Base-by-base conservation (phyloP, 768 basidiomycete genomes). In the Lactarius sanguifluus region DNA sequence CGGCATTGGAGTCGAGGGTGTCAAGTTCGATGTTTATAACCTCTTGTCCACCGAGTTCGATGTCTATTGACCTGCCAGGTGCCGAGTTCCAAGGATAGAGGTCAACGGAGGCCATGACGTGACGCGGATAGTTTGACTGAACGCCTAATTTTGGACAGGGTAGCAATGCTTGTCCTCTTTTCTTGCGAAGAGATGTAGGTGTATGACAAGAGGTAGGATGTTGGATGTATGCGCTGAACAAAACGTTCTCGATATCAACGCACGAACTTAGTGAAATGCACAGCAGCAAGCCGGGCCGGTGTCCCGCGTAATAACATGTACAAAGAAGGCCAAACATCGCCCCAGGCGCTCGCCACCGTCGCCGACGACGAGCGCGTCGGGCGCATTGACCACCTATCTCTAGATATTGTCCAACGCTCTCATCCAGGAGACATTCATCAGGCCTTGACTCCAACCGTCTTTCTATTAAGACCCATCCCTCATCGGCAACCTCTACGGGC, bases 21-120 rank as follows among this genome's bases (percentile, higher is more conserved):
- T 92, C 91, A 45, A 98, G 83, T 80, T 96, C 92, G 66, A 98
- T 88, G 25, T 91, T 90, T 66, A 96, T 90, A 73, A 92, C 85
- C 77, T 96, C 94, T 76, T 91, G 89, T 8, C 88, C 85, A 43
- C 88, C 88, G 6, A 92, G 81, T 72, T 92, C 91, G 71, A 93
- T 91, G 75, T 91, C 88, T 59, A 91, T 82, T 5, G 86, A 78
- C 56, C 70, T 66, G 23, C 70, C 70, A 18, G 70, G 65, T 20
- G 68, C 65, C 20, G 64, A 60, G 23, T 69, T 71, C 70, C 70
- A 71, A 5, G 70, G 70, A 43, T 61, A 60, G 25, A 70, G 62
- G 16, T 70, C 62, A 38, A 32, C 20, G 23, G 41, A 67, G 13
- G 30, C 55, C 62, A 64, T 64, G 59, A 40, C 36, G 41, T 43